A percentile compares a stretch with the other conserved stretches of the same genome.
These are phyloP conservation scores for Aquilaria sinensis DNA, from an alignment of 345 rosid species.

Conservation along the genomic window DNA sequence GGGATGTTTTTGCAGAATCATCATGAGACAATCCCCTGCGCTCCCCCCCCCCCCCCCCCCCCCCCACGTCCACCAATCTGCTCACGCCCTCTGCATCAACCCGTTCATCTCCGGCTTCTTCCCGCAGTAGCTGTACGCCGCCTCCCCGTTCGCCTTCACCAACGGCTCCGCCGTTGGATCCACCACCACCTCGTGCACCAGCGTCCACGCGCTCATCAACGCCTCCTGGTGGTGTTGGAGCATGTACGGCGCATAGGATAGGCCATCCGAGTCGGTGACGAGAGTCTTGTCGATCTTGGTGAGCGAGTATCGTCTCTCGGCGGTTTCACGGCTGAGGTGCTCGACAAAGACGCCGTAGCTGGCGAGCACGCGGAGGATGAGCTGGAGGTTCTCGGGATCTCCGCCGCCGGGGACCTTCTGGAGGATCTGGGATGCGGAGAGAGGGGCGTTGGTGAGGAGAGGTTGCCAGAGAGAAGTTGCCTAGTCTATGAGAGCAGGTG, in stretches of 20 bases:
- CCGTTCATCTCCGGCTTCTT: conserved; percentile 75
- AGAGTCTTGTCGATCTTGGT: conserved; percentile 77
- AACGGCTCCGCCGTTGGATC: conserved; percentile 69
- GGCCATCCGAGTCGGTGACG: conserved; percentile 59
- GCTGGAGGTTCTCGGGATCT: conserved; percentile 74
- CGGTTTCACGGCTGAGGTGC: conserved; percentile 26
- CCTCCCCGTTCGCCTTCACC: conserved; percentile 61
- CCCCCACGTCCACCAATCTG: conserved; percentile 81
- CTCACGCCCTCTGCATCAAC: conserved; percentile 61
- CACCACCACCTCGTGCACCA: conserved; percentile 68
- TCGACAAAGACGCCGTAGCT: conserved; percentile 74
- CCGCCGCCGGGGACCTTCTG: conserved; percentile 29
- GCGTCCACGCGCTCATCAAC: conserved; percentile 70
- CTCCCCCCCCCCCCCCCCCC: no score
- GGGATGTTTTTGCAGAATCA: conserved; percentile 57
- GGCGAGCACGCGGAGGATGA: conserved; percentile 79
- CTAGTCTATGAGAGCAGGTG: no score
- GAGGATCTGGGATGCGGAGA: conserved; percentile 76
- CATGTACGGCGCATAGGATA: conserved; percentile 68
- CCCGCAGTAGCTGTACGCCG: conserved; percentile 67
- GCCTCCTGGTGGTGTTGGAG: conserved; percentile 96
- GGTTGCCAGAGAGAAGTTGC: no score
- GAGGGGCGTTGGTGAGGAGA: conserved; percentile 58
- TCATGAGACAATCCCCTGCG: conserved; percentile 83
- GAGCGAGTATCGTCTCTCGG: conserved; percentile 51